Evolutionary conservation across 768 basidiomycete genomes (phyloP), one percentile per base, ranked within the genome.

Genomic region (Lactifluus rugatus): DNA sequence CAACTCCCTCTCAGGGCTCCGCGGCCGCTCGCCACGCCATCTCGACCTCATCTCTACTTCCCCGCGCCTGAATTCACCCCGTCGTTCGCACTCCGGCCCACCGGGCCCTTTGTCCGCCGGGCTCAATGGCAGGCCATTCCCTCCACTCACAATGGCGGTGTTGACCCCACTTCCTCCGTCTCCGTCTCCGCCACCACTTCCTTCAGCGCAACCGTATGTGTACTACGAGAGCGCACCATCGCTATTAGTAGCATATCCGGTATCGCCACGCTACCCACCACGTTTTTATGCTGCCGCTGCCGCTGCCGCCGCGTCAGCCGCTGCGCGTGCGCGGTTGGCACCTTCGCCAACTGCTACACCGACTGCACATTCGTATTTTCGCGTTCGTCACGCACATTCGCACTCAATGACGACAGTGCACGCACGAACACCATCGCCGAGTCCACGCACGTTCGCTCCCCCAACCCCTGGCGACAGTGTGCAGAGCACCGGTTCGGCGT

Each of bases 401-500:
- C 72, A 75, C 41, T 81, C 80, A 5, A 75, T 70, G 57, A 71
- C 77, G 5, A 82, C 79, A 0, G 72, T 79, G 54, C 76, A 75
- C n/a, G 69, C 78, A 13, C 70, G 73, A 10, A 74, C 76, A 2
- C 74, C 76, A 8, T 70, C 73, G 37, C 70, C 72, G 19, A 64
- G 52, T 65, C 61, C 52, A 16, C 57, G 55, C 51, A 52, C 56
- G 54, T 62, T 66, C 52, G 26, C 57, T 13, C 19, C 52, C 5
- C 44, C 36, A 21, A 17, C 13, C 16, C 25, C 42, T 47, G 37
- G 36, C 14, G 37, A 51, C 21, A 25, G 59, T 13, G 2, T 44
- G 36, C 54, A 56, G 49, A 56, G 59, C 23, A 56, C 44, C 0
- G 49, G 59, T 21, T 49, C 66, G 17, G 59, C 66, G 23, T 60